A percentile compares a stretch with the other conserved stretches of the same genome.
Evolutionary conservation across 108 stramenopile genomes (phyloP).

Genomic region (Cylindrotheca fusiformis): DNA sequence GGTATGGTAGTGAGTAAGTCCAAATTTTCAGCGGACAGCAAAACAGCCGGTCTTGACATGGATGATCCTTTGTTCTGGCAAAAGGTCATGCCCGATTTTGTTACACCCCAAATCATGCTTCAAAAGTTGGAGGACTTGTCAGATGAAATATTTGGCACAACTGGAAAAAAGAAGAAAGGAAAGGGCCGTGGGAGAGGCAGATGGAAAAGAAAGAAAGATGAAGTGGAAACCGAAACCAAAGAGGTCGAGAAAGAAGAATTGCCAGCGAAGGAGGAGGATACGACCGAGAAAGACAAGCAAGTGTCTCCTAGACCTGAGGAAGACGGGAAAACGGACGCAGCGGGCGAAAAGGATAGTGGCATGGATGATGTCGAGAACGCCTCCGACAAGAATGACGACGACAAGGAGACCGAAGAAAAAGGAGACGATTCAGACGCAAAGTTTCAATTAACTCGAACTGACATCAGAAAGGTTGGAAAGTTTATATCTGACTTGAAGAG

Average conservation of each 20-base stretch:
- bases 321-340: constrained; percentile 8
- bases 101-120: constrained; percentile 80
- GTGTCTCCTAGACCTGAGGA: constrained; percentile 2
- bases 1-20: constrained; percentile 82
- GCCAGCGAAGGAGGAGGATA: constrained; percentile 5
- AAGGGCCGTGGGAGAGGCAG: constrained; percentile 32
- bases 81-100: constrained; percentile 93
- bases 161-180: constrained; percentile 37
- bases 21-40: constrained; percentile 72
- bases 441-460: constrained; percentile 44
- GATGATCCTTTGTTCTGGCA: constrained; percentile 95
- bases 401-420: constrained; percentile 24
- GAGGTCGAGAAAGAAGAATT: constrained; percentile 16
- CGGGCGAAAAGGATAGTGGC: constrained; percentile 16
- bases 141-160: constrained; percentile 42
- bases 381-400: constrained; percentile 12
- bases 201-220: constrained; percentile 32
- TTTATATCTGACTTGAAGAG: constrained; percentile 81
- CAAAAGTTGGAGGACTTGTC: constrained; percentile 53
- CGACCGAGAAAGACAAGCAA: not conserved
- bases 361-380: constrained; percentile 4
- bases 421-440: constrained; percentile 17
- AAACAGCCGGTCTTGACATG: constrained; percentile 73
- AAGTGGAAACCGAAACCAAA: constrained; percentile 7
- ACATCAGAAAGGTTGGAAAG: constrained; percentile 73